phyloP scores from a whole-genome alignment of 305 asterid species.

The Andrographis paniculata region DNA sequence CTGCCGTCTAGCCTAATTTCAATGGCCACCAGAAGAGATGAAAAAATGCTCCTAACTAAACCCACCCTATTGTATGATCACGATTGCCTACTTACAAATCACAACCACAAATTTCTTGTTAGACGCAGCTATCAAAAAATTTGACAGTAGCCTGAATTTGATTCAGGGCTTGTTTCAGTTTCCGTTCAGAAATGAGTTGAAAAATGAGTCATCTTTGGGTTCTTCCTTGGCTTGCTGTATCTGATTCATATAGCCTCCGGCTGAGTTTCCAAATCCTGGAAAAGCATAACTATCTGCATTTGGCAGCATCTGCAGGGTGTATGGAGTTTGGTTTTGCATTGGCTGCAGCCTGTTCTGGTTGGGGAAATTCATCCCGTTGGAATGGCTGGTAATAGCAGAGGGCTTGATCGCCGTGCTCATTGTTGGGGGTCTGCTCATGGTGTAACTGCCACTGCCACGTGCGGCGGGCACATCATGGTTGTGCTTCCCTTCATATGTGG shows the following conservation, averaged over 20 bases:
- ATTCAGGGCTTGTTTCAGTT: constrained; percentile 26
- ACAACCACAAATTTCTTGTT: constrained; percentile 12
- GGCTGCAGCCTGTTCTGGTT: constrained; percentile 22
- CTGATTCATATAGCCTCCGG: constrained; percentile 26
- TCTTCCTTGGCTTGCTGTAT: constrained; percentile 53
- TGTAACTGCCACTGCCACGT: constrained; percentile 62
- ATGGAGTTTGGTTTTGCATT: constrained; percentile 34
- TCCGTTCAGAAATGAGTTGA: constrained; percentile 40
- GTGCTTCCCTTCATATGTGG: constrained; percentile 93
- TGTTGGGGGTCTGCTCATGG: constrained; percentile 30
- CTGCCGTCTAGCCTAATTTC: constrained; percentile 13
- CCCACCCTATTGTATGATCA: constrained; percentile 21
- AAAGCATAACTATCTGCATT: constrained; percentile 28
- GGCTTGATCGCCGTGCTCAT: constrained; percentile 36
- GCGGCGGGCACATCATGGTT: constrained; percentile 97
- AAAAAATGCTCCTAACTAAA: constrained; percentile 22
- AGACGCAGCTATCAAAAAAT: constrained; percentile 11
- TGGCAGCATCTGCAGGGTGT: constrained; percentile 48
- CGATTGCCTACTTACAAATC: constrained; percentile 25
- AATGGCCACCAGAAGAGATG: constrained; percentile 21
- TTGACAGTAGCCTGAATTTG: too few relatives aligned
- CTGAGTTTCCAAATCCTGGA: constrained; percentile 34
- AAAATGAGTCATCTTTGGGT: constrained; percentile 51
- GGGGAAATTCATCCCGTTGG: constrained; percentile 28
- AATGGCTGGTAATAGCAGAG: constrained; percentile 29